Conservation (phyloP, 306 rosid genomes). For the Acacia crassicarpa region DNA sequence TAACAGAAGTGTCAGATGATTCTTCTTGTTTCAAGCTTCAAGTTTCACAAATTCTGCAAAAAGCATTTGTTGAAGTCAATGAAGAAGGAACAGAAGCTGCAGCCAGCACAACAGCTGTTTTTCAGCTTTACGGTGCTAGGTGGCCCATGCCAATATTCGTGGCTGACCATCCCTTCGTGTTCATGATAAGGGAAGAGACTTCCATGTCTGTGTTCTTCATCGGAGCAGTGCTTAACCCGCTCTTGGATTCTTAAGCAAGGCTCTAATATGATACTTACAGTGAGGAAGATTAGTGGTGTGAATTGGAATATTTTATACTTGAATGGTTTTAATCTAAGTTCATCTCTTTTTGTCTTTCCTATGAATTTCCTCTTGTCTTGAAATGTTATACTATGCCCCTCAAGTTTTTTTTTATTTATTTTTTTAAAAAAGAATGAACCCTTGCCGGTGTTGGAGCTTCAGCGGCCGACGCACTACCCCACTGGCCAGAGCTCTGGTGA, state of each 20-base stretch:
- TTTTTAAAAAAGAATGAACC: no score
- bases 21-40: not conserved
- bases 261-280: not conserved
- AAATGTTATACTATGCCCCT: no score
- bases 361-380: no score
- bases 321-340: no score
- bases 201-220: slow-evolving; percentile 5
- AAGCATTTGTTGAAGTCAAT: slow-evolving; percentile 23
- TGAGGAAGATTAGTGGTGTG: no score
- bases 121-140: rapidly evolving
- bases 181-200: slow-evolving; percentile 23
- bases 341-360: no score
- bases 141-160: not conserved
- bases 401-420: no score
- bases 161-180: slow-evolving; percentile 29
- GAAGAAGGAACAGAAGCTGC: slow-evolving; percentile 33
- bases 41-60: not conserved
- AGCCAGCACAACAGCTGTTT: not conserved
- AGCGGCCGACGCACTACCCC: no score
- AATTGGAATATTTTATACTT: no score
- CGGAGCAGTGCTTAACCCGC: slow-evolving; percentile 25
- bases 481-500: no score
- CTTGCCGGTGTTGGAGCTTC: no score
- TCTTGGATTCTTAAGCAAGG: slow-evolving; percentile 1
- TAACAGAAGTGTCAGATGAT: slow-evolving; percentile 27